Conservation (phyloP, 768 basidiomycete genomes). For the Cubamyces lactineus region DNA sequence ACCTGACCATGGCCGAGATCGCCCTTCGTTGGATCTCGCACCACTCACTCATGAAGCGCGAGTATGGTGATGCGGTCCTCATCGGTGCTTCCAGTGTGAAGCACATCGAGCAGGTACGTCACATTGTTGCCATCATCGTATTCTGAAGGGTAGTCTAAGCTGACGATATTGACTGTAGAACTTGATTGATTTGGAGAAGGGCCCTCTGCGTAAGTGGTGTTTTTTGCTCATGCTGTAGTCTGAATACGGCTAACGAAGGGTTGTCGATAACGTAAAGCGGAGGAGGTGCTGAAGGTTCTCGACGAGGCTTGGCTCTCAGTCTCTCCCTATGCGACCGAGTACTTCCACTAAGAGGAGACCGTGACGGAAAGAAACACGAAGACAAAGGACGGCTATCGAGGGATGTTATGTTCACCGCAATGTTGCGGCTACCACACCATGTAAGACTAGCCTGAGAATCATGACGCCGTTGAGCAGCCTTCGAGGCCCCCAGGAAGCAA, state of each 20-base stretch:
- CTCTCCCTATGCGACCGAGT: slow-evolving; percentile 40
- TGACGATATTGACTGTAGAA: slow-evolving; percentile 38
- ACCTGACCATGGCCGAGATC: slow-evolving; percentile 45
- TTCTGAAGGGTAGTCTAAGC: background rate
- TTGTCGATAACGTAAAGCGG: slow-evolving; percentile 34
- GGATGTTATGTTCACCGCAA: background rate
- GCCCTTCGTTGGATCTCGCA: slow-evolving; percentile 53
- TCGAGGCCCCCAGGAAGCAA: too few relatives aligned
- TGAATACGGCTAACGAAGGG: background rate
- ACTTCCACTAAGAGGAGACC: slow-evolving; percentile 16
- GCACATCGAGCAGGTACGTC: slow-evolving; percentile 55
- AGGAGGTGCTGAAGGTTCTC: slow-evolving; percentile 52
- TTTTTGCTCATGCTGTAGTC: background rate
- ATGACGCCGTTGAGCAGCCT: too few relatives aligned
- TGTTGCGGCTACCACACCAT: background rate
- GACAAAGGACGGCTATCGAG: too few relatives aligned
- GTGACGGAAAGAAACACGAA: background rate
- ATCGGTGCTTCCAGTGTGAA: slow-evolving; percentile 62
- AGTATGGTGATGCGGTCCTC: slow-evolving; percentile 54
- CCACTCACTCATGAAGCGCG: slow-evolving; percentile 50
- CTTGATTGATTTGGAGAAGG: slow-evolving; percentile 56
- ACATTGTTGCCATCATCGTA: background rate
- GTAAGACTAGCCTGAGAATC: too few relatives aligned
- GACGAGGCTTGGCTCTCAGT: slow-evolving; percentile 55
- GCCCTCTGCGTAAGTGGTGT: slow-evolving; percentile 35